Conservation (phyloP, 202 grass and related monocot species). For the Schoenoplectus triqueter region DNA sequence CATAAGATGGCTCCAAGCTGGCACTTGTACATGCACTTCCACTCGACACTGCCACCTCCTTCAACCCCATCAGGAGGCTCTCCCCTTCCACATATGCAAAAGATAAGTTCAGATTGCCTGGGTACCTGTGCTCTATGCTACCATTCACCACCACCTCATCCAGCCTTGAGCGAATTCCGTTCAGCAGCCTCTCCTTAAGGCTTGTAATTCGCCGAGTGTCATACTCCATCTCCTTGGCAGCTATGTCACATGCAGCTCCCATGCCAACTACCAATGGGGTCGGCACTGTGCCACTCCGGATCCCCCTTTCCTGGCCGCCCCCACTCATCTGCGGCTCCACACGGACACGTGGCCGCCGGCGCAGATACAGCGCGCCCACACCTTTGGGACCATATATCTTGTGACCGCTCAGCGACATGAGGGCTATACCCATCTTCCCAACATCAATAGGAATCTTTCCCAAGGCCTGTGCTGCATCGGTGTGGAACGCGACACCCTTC, state of each 20-base stretch:
- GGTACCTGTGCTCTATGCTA: slow-evolving; percentile 76
- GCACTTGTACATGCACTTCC: slow-evolving; percentile 80
- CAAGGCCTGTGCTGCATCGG: slow-evolving; percentile 61
- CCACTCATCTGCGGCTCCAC: slow-evolving; percentile 80
- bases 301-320: slow-evolving; percentile 70
- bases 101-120: slow-evolving; percentile 72
- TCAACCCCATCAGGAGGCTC: slow-evolving; percentile 77
- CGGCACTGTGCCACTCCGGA: slow-evolving; percentile 71
- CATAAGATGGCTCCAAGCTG: slow-evolving; percentile 75
- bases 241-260: slow-evolving; percentile 66
- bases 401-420: slow-evolving; percentile 69
- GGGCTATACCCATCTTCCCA: slow-evolving; percentile 65
- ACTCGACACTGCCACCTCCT: slow-evolving; percentile 79
- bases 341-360: slow-evolving; percentile 60
- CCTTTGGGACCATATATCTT: slow-evolving; percentile 87
- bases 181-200: slow-evolving; percentile 52
- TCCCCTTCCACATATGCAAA: slow-evolving; percentile 80
- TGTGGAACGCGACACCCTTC: slow-evolving; percentile 70
- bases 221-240: slow-evolving; percentile 72
- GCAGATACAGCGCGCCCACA: slow-evolving; percentile 69
- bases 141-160: slow-evolving; percentile 74
- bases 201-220: slow-evolving; percentile 39
- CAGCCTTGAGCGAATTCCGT: slow-evolving; percentile 59
- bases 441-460: slow-evolving; percentile 72
- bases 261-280: slow-evolving; percentile 71